Percentiles rank a stretch among this genome's conserved stretches.
Conservation (phyloP, 306 rosid species). For the Medicago lupulina region DNA sequence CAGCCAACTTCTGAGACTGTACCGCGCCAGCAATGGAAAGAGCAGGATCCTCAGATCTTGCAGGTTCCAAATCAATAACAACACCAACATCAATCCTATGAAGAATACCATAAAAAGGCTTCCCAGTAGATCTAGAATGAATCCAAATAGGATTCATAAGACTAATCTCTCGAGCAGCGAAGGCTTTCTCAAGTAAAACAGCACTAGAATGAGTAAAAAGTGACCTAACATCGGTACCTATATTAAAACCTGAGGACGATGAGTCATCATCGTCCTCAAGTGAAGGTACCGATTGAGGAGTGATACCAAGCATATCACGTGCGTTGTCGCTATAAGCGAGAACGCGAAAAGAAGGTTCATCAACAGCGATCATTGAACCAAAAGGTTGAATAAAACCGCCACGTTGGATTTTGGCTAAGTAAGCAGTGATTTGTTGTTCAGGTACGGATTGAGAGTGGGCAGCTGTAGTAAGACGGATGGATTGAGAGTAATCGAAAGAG, state of each 20-base stretch:
- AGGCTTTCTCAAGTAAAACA: conserved; percentile 71
- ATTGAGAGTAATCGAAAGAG: conserved; percentile 70
- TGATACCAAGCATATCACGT: conserved; percentile 73
- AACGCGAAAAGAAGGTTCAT: conserved; percentile 62
- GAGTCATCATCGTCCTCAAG: conserved; percentile 40
- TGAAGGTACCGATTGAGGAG: conserved; percentile 77
- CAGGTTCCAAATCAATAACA: conserved; percentile 93
- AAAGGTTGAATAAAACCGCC: conserved; percentile 91
- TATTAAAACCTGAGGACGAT: conserved; percentile 35
- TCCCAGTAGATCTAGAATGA: conserved; percentile 73
- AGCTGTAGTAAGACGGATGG: conserved; percentile 40
- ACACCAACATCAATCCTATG: conserved; percentile 89
- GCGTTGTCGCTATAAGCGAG: conserved; percentile 82
- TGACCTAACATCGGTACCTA: conserved; percentile 69
- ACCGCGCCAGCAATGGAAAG: conserved; percentile 97
- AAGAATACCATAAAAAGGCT: conserved; percentile 90
- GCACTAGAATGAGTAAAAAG: conserved; percentile 66
- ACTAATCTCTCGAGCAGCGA: conserved; percentile 83
- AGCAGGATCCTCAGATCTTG: conserved; percentile 88
- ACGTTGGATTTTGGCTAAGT: conserved; percentile 76
- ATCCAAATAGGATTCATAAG: conserved; percentile 90
- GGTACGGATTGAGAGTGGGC: conserved; percentile 49
- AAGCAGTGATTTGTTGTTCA: conserved; percentile 81
- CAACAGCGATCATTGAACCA: conserved; percentile 80
- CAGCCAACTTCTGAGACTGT: conserved; percentile 95